phyloP scores from a whole-genome alignment of 495 filamentous ascomycete genomes.

The Patellaria atrata region DNA sequence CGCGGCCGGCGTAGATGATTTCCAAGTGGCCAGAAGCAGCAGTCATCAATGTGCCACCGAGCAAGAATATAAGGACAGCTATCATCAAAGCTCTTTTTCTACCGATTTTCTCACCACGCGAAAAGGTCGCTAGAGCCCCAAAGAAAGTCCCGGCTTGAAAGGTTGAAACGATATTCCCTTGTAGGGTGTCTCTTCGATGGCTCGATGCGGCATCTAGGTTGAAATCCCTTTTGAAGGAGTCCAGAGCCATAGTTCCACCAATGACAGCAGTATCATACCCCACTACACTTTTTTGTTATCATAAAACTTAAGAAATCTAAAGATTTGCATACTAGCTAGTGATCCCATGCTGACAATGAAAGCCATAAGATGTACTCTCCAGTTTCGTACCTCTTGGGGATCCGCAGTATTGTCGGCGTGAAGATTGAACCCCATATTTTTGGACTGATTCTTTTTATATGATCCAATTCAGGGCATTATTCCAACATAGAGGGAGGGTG shows the following conservation, averaged over 20 bases:
- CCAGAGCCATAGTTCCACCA: conserved; percentile 12
- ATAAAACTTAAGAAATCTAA: too few relatives aligned
- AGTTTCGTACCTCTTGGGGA: conserved; percentile 1
- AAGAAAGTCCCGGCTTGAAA: conserved; percentile 32
- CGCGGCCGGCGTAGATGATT: conserved; percentile 31
- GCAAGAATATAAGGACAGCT: conserved; percentile 16
- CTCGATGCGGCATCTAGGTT: conserved; percentile 4
- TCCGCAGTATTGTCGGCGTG: background rate
- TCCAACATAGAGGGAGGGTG: too few relatives aligned
- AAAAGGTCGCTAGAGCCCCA: conserved; percentile 15
- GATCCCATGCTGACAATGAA: background rate
- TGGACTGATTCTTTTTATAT: too few relatives aligned
- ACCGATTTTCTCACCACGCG: conserved; percentile 18
- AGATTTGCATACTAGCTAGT: background rate
- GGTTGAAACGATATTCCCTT: conserved; percentile 42
- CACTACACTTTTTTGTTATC: background rate
- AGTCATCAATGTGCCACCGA: conserved; percentile 19
- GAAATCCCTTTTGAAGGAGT: conserved; percentile 13
- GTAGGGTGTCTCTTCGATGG: conserved; percentile 5
- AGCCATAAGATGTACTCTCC: conserved; percentile 1
- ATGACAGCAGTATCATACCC: conserved; percentile 30
- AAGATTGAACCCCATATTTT: conserved; percentile 1
- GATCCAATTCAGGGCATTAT: too few relatives aligned
- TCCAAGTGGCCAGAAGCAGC: too few relatives aligned
- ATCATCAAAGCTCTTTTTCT: conserved; percentile 16